These are phyloP conservation scores for Solanum lycopersicoides DNA, from an alignment of 257 asterid species.

Conservation along the genomic window DNA sequence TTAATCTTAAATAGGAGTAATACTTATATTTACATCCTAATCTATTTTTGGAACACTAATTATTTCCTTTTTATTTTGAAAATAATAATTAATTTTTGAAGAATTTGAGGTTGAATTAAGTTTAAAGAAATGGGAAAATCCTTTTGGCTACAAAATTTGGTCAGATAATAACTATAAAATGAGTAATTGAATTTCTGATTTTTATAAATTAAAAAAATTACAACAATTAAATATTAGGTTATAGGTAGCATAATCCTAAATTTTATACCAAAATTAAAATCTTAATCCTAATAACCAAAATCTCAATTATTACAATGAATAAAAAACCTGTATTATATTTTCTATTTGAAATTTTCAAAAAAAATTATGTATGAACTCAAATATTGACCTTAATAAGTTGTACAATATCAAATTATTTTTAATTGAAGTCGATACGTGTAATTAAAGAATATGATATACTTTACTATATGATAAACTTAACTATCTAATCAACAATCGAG, in stretches of 20 bases:
- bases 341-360: no score
- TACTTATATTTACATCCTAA: background rate
- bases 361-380: no score
- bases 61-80: background rate
- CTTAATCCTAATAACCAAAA: background rate
- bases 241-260: background rate
- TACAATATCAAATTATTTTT: no score
- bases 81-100: background rate
- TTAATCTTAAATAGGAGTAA: background rate
- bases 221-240: background rate
- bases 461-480: no score
- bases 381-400: no score
- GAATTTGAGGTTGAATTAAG: background rate
- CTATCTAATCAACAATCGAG: no score
- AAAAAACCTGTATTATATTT: no score
- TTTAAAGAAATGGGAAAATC: background rate
- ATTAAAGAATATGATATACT: no score
- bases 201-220: background rate
- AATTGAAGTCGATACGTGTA: no score
- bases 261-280: background rate
- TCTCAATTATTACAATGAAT: background rate
- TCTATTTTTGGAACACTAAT: background rate
- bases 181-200: background rate
- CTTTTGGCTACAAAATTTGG: no score
- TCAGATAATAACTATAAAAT: background rate